Evolutionary conservation across 2,329 filamentous ascomycete genomes (phyloP).

Genomic region (Scedosporium boydii): DNA sequence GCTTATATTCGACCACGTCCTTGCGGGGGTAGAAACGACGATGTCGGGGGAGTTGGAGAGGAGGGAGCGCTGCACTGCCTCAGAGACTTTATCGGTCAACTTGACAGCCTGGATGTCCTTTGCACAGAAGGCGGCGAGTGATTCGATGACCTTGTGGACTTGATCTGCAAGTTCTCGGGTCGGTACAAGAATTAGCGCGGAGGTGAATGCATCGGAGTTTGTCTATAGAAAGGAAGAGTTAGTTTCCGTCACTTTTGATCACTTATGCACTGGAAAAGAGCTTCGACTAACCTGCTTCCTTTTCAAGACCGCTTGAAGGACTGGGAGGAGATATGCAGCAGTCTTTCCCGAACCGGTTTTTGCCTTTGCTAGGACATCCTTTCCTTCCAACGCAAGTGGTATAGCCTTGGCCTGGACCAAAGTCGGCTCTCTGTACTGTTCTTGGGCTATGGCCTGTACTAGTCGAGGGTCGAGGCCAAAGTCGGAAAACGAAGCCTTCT

Average conservation of each 20-base stretch:
- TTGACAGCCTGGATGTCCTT: constrained; percentile 78
- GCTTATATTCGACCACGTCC: constrained; percentile 67
- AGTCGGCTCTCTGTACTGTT: constrained; percentile 81
- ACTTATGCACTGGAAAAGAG: neutral
- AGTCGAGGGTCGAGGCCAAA: constrained; percentile 78
- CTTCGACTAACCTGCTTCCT: constrained; percentile 53
- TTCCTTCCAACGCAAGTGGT: constrained; percentile 75
- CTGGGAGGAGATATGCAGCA: constrained; percentile 83
- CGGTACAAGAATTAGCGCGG: constrained; percentile 83
- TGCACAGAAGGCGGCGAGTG: constrained; percentile 72
- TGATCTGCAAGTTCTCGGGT: constrained; percentile 92
- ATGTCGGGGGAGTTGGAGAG: constrained; percentile 81
- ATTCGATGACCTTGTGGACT: constrained; percentile 68
- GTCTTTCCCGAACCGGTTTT: constrained; percentile 97
- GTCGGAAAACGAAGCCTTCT: constrained; percentile 52
- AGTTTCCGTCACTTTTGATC: constrained; percentile 10
- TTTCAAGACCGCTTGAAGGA: constrained; percentile 76
- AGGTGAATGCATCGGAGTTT: constrained; percentile 44
- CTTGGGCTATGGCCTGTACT: constrained; percentile 74
- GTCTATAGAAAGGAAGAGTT: constrained; percentile 18
- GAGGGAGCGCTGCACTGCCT: constrained; percentile 78
- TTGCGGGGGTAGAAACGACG: constrained; percentile 82
- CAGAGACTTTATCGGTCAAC: constrained; percentile 81
- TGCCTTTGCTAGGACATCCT: constrained; percentile 83
- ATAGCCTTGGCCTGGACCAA: constrained; percentile 81